Evolutionary conservation across 768 basidiomycete genomes (phyloP).

Genomic region (Tricholoma saponaceum): DNA sequence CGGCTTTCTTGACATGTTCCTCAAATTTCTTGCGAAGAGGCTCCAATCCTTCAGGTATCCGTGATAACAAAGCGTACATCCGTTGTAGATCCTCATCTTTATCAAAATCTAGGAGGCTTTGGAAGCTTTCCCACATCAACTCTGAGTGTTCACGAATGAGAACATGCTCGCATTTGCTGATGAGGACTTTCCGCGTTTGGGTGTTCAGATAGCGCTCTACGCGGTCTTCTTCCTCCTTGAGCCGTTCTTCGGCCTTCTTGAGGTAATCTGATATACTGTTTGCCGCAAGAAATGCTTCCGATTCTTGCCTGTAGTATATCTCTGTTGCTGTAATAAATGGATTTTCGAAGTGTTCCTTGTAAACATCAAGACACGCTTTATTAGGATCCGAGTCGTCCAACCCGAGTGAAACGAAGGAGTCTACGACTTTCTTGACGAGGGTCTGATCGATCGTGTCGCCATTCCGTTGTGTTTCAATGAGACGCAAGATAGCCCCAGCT

Average conservation of each 20-base stretch:
- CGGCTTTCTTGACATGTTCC: constrained; percentile 91
- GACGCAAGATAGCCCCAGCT: constrained; percentile 78
- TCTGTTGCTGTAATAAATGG: constrained; percentile 90
- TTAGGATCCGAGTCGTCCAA: constrained; percentile 90
- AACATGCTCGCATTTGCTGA: constrained; percentile 85
- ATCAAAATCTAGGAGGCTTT: constrained; percentile 84
- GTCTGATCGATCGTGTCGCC: constrained; percentile 93
- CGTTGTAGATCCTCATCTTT: constrained; percentile 92
- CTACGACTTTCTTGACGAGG: constrained; percentile 90
- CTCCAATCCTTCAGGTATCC: constrained; percentile 87
- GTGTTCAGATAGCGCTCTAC: constrained; percentile 93
- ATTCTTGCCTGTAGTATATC: constrained; percentile 89
- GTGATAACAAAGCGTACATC: constrained; percentile 90
- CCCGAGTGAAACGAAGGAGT: constrained; percentile 92
- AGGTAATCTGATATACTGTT: constrained; percentile 93
- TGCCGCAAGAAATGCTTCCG: constrained; percentile 82
- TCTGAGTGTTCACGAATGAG: constrained; percentile 85
- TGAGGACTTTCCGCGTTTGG: constrained; percentile 76
- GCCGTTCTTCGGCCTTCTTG: constrained; percentile 88
- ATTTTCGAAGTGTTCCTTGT: constrained; percentile 84
- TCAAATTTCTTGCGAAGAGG: constrained; percentile 91
- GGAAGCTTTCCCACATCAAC: constrained; percentile 92
- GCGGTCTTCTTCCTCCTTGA: constrained; percentile 92
- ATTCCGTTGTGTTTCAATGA: constrained; percentile 92
- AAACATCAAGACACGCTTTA: constrained; percentile 90